A percentile compares a stretch with the other conserved stretches of the same genome.
Conservation (phyloP, 352 stramenopile genomes). For the Plasmopara viticola region DNA sequence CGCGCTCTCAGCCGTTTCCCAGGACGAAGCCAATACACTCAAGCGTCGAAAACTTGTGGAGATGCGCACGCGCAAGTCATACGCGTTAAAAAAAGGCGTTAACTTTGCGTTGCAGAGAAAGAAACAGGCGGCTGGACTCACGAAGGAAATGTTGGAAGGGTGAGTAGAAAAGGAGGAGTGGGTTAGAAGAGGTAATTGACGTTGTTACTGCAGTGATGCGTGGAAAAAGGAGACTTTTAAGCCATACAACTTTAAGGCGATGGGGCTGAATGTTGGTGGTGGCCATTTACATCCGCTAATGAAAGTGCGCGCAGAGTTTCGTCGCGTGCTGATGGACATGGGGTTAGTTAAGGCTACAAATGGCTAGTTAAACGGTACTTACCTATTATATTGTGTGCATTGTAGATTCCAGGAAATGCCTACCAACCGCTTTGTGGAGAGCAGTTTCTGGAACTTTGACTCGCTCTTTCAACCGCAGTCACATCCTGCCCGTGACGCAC, state of each 20-base stretch:
- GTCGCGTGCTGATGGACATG: constrained; percentile 99
- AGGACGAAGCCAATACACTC: constrained; percentile 70
- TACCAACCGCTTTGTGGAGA: constrained; percentile 99
- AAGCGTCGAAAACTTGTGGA: constrained; percentile 82
- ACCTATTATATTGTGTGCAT: constrained; percentile 1
- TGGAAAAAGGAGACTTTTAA: constrained; percentile 98
- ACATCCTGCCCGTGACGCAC: constrained; percentile 97
- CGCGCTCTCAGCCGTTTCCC: constrained; percentile 57
- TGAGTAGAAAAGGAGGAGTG: constrained; percentile 17
- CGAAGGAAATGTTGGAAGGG: constrained; percentile 98
- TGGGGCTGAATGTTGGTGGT: constrained; percentile 91
- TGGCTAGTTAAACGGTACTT: not conserved
- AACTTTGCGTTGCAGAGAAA: constrained; percentile 91
- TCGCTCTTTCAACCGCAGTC: constrained; percentile 99
- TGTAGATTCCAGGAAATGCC: constrained; percentile 98
- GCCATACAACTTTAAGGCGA: constrained; percentile 98
- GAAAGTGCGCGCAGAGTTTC: constrained; percentile 97
- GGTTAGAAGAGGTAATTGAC: constrained; percentile 7
- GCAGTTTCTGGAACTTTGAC: constrained; percentile 99
- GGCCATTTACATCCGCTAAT: constrained; percentile 97
- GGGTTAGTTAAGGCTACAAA: constrained; percentile 46
- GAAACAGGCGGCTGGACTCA: constrained; percentile 96
- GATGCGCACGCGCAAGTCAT: constrained; percentile 90
- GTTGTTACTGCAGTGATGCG: constrained; percentile 43
- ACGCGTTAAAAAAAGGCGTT: constrained; percentile 88